phyloP scores from a whole-genome alignment of 331 rosid species.

The Pyracantha coccinea region DNA sequence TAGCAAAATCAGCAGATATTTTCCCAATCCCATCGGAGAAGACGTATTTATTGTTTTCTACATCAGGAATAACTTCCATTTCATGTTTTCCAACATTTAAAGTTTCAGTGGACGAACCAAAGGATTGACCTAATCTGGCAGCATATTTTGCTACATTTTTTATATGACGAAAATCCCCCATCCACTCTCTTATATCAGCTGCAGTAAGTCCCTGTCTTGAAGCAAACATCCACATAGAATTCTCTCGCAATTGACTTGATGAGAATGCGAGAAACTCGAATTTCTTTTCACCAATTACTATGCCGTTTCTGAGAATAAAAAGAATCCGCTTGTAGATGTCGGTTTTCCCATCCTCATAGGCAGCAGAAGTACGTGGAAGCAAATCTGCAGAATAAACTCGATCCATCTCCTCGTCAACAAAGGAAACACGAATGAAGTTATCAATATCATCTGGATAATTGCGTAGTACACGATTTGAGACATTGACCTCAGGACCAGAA shows the following conservation, averaged over 20 bases:
- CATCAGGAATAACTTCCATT: conserved; percentile 50
- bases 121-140: conserved; percentile 81
- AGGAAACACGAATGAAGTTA: conserved; percentile 74
- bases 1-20: conserved; percentile 53
- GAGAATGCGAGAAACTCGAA: conserved; percentile 85
- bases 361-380: conserved; percentile 29
- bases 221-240: conserved; percentile 91
- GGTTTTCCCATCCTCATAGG: conserved; percentile 33
- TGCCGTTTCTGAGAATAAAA: conserved; percentile 52
- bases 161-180: conserved; percentile 63
- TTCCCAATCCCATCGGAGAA: conserved; percentile 91
- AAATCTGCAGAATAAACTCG: conserved; percentile 50
- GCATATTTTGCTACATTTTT: conserved; percentile 82
- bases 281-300: conserved; percentile 45
- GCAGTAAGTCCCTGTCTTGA: conserved; percentile 33
- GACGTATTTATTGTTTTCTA: conserved; percentile 25
- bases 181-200: conserved; percentile 40
- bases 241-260: conserved; percentile 71
- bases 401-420: conserved; percentile 75
- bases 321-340: conserved; percentile 51
- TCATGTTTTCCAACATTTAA: conserved; percentile 41
- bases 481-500: conserved; percentile 71
- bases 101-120: conserved; percentile 76
- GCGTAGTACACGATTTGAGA: conserved; percentile 77
- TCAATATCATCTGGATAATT: conserved; percentile 26